Conservation (phyloP, 306 rosid species). For the Begonia fuchsioides region DNA sequence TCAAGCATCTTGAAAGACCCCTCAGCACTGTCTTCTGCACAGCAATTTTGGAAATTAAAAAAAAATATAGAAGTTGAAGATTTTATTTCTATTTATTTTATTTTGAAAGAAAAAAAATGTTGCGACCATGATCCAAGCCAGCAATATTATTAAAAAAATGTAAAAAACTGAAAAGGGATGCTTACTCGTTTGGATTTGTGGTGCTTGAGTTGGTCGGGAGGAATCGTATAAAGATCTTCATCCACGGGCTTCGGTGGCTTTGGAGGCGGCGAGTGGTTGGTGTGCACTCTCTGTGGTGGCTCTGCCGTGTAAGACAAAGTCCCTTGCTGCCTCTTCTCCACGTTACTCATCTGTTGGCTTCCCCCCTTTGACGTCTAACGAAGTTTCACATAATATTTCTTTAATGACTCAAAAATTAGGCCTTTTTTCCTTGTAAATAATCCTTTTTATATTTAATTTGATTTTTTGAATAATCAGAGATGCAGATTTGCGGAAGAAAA, state of each 20-base stretch:
- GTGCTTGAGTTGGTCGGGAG: conserved; percentile 55
- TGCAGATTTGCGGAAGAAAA: too few relatives aligned
- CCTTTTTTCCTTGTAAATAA: too few relatives aligned
- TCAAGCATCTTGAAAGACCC: conserved; percentile 64
- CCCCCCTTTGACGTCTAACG: too few relatives aligned
- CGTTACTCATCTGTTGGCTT: conserved; percentile 13
- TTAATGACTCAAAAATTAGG: too few relatives aligned
- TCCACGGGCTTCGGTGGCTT: conserved; percentile 59
- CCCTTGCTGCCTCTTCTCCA: conserved; percentile 24
- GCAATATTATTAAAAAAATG: too few relatives aligned
- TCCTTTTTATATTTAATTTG: too few relatives aligned
- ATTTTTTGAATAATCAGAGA: too few relatives aligned
- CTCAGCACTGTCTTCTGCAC: conserved; percentile 67
- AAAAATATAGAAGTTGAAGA: not conserved
- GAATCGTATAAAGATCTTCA: conserved; percentile 86
- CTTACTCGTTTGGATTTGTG: conserved; percentile 37
- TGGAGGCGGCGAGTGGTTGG: conserved; percentile 4
- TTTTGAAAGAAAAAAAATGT: not conserved
- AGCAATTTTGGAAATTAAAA: not conserved
- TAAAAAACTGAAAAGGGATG: too few relatives aligned
- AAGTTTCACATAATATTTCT: too few relatives aligned
- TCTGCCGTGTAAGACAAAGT: conserved; percentile 51
- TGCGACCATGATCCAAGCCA: too few relatives aligned
- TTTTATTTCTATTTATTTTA: not conserved
- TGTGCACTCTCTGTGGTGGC: conserved; percentile 19